Evolutionary conservation across 176 grass and related monocot genomes (phyloP).

Genomic region (Chrysopogon serrulatus): DNA sequence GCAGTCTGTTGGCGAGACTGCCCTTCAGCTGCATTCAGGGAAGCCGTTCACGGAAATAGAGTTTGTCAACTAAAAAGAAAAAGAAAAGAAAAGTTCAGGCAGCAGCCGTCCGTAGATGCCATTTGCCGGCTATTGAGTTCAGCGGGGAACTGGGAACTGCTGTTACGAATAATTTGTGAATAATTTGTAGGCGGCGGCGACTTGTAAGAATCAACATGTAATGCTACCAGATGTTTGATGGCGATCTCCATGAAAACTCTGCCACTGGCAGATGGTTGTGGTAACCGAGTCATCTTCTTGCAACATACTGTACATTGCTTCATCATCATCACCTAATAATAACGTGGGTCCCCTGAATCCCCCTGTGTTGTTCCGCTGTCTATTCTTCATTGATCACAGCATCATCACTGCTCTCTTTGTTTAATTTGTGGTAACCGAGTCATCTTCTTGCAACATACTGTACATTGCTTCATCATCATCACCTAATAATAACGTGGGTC

Average conservation of each 20-base stretch:
- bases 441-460: background rate
- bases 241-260: background rate
- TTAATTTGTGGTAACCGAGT: background rate
- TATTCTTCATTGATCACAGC: too few species aligned
- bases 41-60: conserved; percentile 60
- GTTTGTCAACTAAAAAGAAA: conserved; percentile 54
- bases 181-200: background rate
- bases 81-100: background rate
- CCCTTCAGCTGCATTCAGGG: conserved; percentile 72
- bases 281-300: background rate
- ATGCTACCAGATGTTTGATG: background rate
- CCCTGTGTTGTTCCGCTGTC: too few species aligned
- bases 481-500: too few species aligned
- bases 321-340: too few species aligned
- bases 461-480: background rate
- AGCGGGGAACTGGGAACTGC: background rate
- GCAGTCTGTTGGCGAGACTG: conserved; percentile 76
- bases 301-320: background rate
- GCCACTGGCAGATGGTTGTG: background rate
- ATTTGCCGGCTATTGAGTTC: background rate
- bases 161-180: background rate
- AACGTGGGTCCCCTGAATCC: background rate
- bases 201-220: background rate
- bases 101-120: background rate
- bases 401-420: background rate